Evolutionary conservation across 176 grass and related monocot genomes (phyloP).

Genomic region (Eragrostis nindensis): DNA sequence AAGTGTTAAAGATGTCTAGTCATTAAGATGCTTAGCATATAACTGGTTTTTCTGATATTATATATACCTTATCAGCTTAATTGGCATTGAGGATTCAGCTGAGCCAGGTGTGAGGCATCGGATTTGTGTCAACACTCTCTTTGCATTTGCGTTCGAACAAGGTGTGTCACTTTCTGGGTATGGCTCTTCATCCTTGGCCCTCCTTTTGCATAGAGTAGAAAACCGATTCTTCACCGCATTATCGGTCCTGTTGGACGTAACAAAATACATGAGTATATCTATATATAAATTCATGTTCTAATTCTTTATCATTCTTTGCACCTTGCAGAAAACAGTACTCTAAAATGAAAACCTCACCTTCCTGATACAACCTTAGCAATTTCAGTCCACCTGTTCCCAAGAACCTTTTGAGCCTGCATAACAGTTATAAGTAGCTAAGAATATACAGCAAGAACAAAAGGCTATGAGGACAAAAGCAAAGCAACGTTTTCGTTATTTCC

Average conservation of each 20-base stretch:
- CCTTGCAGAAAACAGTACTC: conserved; percentile 12
- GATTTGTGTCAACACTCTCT: conserved; percentile 58
- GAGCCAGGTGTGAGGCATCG: conserved; percentile 42
- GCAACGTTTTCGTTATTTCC: conserved; percentile 25
- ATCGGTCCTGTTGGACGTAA: conserved; percentile 67
- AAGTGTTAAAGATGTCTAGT: not conserved
- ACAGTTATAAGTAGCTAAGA: conserved; percentile 39
- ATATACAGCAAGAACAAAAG: conserved; percentile 10
- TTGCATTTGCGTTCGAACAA: conserved; percentile 61
- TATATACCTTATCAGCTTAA: conserved; percentile 72
- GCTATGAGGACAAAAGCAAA: not conserved
- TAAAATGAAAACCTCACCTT: conserved; percentile 62
- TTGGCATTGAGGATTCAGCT: conserved; percentile 47
- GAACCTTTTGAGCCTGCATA: conserved; percentile 86
- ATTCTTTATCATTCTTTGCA: conserved; percentile 5
- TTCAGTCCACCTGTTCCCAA: conserved; percentile 97
- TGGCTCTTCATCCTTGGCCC: conserved; percentile 59
- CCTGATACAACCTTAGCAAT: conserved; percentile 97
- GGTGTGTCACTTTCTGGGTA: conserved; percentile 69
- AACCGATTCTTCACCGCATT: conserved; percentile 98
- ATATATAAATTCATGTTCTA: conserved; percentile 4
- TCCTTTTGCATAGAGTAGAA: conserved; percentile 90
- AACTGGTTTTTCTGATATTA: not conserved
- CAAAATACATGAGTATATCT: not conserved
- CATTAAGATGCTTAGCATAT: conserved; percentile 16